A percentile compares a stretch with the other conserved stretches of the same genome.
phyloP scores from a whole-genome alignment of 2,329 filamentous ascomycete species.

The Alternaria gansuensis region DNA sequence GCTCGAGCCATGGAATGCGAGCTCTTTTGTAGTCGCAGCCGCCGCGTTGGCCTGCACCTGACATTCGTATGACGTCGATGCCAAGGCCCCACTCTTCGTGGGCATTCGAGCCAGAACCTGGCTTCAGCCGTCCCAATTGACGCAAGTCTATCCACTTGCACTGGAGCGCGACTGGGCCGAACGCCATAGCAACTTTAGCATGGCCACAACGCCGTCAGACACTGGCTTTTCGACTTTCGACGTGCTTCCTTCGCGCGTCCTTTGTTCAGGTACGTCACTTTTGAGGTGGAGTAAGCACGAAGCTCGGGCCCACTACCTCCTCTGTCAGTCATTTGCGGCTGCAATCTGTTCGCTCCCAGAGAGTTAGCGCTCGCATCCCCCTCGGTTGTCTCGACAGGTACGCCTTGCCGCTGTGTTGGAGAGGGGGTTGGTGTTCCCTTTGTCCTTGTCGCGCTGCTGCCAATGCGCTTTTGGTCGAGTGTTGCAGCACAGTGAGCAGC shows the following conservation, averaged over 20 bases:
- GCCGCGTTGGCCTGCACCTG: conserved; percentile 39
- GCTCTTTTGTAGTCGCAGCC: conserved; percentile 46
- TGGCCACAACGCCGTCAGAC: conserved; percentile 17
- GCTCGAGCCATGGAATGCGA: conserved; percentile 38
- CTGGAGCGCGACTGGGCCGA: conserved; percentile 30
- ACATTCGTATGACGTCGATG: conserved; percentile 45
- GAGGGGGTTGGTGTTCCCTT: conserved; percentile 7
- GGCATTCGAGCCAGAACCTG: conserved; percentile 26
- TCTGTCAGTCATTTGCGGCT: conserved; percentile 16
- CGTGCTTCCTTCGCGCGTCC: conserved; percentile 9
- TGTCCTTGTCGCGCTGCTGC: conserved; percentile 13
- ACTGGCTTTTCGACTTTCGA: conserved; percentile 14
- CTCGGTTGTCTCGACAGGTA: conserved; percentile 17
- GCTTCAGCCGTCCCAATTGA: conserved; percentile 31
- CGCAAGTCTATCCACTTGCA: conserved; percentile 24
- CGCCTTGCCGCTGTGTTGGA: conserved; percentile 12
- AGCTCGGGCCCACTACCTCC: conserved; percentile 20
- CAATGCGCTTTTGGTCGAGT: conserved; percentile 7
- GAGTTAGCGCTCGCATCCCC: conserved; percentile 22
- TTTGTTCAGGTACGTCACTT: conserved; percentile 32
- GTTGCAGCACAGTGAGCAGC: conserved; percentile 9
- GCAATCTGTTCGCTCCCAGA: conserved; percentile 9
- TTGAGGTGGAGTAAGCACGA: conserved; percentile 11
- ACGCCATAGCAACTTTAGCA: conserved; percentile 17
- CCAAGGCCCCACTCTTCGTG: conserved; percentile 26